These are phyloP conservation scores for Fusarium sp. DNA, from an alignment of 2,329 filamentous ascomycete species.

Conservation along the genomic window DNA sequence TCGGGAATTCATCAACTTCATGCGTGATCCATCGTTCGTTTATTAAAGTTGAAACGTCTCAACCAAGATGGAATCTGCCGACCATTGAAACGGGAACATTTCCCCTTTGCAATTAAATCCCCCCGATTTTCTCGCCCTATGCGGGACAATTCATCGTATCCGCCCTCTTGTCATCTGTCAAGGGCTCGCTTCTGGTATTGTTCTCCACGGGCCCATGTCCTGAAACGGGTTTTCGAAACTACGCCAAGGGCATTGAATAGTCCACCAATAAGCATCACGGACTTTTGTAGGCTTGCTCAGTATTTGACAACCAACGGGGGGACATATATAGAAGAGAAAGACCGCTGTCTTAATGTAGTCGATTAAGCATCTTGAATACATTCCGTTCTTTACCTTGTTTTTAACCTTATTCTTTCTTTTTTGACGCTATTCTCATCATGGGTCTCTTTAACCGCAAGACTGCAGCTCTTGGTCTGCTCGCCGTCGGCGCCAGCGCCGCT, in stretches of 20 bases:
- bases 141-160: background rate
- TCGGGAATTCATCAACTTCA: background rate
- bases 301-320: background rate
- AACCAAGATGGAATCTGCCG: background rate
- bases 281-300: background rate
- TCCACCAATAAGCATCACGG: constrained; percentile 28
- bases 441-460: constrained; percentile 25
- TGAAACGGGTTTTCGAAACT: constrained; percentile 34
- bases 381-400: constrained; percentile 10
- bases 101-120: constrained; percentile 25
- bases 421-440: constrained; percentile 28
- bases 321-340: constrained; percentile 17
- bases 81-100: constrained; percentile 16
- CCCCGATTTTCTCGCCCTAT: constrained; percentile 1
- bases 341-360: background rate
- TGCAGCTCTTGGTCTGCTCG: constrained; percentile 31
- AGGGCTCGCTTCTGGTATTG: background rate
- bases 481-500: constrained; percentile 29
- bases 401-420: background rate
- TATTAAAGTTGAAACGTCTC: background rate
- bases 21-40: too few species aligned
- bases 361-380: background rate
- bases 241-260: background rate
- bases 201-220: constrained; percentile 2
- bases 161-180: background rate